Conservation (phyloP, 352 stramenopile genomes). For the Phytophthora gonapodyides region DNA sequence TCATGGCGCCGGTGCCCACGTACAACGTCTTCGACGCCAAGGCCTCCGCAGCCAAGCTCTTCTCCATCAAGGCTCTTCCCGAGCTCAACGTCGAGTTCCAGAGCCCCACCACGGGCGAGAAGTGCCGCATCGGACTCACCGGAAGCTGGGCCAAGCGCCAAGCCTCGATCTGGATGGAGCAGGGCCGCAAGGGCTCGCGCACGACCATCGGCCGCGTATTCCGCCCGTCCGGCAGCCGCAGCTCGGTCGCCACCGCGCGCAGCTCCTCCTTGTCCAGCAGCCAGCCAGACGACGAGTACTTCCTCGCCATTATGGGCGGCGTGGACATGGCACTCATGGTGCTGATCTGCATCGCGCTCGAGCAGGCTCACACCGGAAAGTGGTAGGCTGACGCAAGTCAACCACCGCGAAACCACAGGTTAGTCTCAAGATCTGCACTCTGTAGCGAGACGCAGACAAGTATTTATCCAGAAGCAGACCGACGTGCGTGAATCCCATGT, state of each 20-base stretch:
- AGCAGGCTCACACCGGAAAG: conserved; percentile 36
- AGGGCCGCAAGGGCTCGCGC: conserved; percentile 26
- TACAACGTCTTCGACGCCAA: conserved; percentile 48
- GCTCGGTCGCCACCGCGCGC: conserved; percentile 25
- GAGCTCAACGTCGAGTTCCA: conserved; percentile 41
- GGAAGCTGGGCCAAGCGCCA: conserved; percentile 39
- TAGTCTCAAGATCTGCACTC: conserved; percentile 23
- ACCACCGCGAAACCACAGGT: neutral
- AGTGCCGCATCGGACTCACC: conserved; percentile 36
- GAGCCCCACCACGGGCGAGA: conserved; percentile 30
- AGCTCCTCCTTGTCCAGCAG: conserved; percentile 27
- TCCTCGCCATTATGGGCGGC: conserved; percentile 38
- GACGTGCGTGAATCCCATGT: conserved; percentile 9
- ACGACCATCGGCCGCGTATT: conserved; percentile 41
- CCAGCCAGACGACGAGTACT: conserved; percentile 38
- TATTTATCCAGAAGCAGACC: conserved; percentile 23
- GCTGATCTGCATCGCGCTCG: conserved; percentile 48
- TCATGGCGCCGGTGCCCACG: conserved; percentile 39
- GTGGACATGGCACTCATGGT: conserved; percentile 51
- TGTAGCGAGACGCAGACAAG: conserved; percentile 21
- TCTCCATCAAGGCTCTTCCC: conserved; percentile 43
- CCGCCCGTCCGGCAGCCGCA: conserved; percentile 23
- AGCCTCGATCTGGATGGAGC: conserved; percentile 45
- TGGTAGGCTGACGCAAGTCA: conserved; percentile 19
- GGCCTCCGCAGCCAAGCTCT: conserved; percentile 32